Percentiles rank a stretch among this genome's conserved stretches.
These are phyloP conservation scores for Corylus americana DNA, from an alignment of 306 rosid genomes.

Conservation along the genomic window DNA sequence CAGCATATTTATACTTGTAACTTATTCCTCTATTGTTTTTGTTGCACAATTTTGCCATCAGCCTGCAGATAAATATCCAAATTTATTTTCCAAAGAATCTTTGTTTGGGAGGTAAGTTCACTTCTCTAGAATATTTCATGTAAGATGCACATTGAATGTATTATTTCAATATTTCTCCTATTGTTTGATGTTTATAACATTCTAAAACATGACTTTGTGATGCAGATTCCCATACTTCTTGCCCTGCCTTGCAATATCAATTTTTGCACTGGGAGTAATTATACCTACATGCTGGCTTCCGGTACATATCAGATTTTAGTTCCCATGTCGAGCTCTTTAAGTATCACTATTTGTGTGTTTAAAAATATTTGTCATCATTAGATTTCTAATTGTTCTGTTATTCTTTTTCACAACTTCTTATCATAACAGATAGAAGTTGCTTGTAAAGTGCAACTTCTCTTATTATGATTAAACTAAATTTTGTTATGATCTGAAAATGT, in stretches of 20 bases:
- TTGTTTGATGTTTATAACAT: slow-evolving; percentile 3
- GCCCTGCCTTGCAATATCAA: slow-evolving; percentile 48
- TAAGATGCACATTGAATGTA: background rate
- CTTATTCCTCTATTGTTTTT: slow-evolving; percentile 14
- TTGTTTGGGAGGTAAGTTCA: slow-evolving; percentile 71
- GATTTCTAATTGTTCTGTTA: background rate
- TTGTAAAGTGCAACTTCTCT: background rate
- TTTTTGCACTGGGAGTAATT: slow-evolving; percentile 29
- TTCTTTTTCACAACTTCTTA: background rate
- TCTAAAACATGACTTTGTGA: background rate
- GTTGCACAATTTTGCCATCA: slow-evolving; percentile 28
- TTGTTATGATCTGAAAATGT: background rate
- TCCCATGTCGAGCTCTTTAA: background rate
- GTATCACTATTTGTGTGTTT: background rate
- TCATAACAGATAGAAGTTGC: background rate
- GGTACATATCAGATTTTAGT: slow-evolving; percentile 33
- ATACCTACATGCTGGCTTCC: slow-evolving; percentile 47
- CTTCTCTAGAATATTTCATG: background rate
- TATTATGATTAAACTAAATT: background rate
- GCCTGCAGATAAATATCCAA: slow-evolving; percentile 85
- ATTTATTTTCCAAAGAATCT: slow-evolving; percentile 55
- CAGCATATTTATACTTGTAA: background rate
- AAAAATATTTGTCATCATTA: background rate
- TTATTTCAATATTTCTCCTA: background rate
- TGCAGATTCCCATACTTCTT: slow-evolving; percentile 62